Evolutionary conservation across 768 basidiomycete genomes (phyloP).

Genomic region (Pulveroboletus frians): DNA sequence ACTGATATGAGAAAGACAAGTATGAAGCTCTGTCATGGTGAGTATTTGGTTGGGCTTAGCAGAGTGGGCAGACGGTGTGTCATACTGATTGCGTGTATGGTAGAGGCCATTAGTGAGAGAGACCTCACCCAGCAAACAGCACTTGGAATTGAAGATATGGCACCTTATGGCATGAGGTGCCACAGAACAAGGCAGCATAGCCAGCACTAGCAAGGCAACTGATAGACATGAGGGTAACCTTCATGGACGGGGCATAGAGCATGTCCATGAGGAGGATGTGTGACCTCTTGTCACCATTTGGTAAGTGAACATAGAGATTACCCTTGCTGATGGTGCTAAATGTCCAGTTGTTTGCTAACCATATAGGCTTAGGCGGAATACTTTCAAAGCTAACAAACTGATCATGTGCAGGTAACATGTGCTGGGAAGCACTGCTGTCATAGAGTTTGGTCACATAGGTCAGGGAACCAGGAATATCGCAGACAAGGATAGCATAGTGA

Average conservation of each 20-base stretch:
- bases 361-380: neutral
- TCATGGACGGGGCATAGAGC: constrained; percentile 2
- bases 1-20: neutral
- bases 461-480: no score
- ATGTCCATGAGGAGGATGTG: neutral
- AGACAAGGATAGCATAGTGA: neutral
- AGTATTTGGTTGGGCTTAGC: neutral
- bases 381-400: neutral
- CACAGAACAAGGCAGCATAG: constrained; percentile 2
- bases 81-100: neutral
- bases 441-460: neutral
- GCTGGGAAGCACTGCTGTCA: no score
- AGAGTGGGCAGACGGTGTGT: neutral
- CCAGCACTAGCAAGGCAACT: neutral
- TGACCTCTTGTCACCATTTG: neutral
- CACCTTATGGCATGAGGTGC: no score
- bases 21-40: no score
- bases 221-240: no score
- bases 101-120: neutral
- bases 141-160: neutral
- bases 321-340: neutral
- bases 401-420: neutral
- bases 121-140: neutral
- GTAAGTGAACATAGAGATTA: no score
- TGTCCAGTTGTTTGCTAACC: neutral